Evolutionary conservation across 2,329 filamentous ascomycete genomes (phyloP).

Genomic region (Penicillium sp.): DNA sequence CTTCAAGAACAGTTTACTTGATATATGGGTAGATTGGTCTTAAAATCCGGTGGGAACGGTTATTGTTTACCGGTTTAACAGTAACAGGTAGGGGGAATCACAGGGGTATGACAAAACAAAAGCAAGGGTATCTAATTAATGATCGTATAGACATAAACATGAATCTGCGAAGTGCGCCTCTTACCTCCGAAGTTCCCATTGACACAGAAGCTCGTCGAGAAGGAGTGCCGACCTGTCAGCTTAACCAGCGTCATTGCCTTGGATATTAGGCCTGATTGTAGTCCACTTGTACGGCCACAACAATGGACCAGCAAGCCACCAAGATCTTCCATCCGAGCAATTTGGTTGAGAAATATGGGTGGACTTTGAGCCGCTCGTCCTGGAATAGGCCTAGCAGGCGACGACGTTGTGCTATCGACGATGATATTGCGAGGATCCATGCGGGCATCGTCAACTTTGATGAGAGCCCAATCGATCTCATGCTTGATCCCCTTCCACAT

Average conservation of each 20-base stretch:
- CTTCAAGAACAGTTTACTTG: conserved; percentile 17
- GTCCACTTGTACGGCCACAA: conserved; percentile 80
- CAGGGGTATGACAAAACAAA: conserved; percentile 5
- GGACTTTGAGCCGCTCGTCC: conserved; percentile 48
- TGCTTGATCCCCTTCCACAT: conserved; percentile 71
- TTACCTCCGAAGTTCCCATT: conserved; percentile 59
- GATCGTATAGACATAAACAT: conserved; percentile 22
- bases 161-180: conserved; percentile 26
- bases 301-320: conserved; percentile 81
- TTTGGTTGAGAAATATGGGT: conserved; percentile 56
- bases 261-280: conserved; percentile 76
- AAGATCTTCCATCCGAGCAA: conserved; percentile 58
- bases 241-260: conserved; percentile 81
- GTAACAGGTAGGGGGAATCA: conserved; percentile 8
- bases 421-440: conserved; percentile 73
- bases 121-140: conserved; percentile 27
- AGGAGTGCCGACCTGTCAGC: conserved; percentile 78
- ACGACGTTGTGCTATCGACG: conserved; percentile 26
- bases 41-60: conserved; percentile 10
- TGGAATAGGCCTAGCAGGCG: conserved; percentile 39
- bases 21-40: conserved; percentile 13
- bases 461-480: conserved; percentile 94
- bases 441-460: conserved; percentile 73
- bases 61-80: conserved; percentile 21
- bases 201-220: conserved; percentile 70